Evolutionary conservation across 768 basidiomycete species (phyloP), one percentile per base, ranked within the genome.

Genomic region (Mycena vulgaris): DNA sequence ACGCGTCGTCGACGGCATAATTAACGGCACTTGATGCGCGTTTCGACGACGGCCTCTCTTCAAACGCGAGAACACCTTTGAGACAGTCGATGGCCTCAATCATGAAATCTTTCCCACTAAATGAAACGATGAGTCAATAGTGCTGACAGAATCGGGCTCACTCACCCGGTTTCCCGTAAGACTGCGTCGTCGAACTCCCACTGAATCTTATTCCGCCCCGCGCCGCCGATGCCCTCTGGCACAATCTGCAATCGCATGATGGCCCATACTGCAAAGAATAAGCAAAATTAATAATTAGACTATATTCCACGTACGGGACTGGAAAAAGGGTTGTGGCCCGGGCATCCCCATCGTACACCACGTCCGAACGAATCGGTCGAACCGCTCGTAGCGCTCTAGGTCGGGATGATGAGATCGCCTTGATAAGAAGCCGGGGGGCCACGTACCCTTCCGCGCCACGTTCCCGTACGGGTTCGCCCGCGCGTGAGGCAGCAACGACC

Each of bases 151-250:
- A 37, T 31, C 25, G 51, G 69, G 68, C 35, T 62, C 51, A 89
- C 95, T 85, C 86, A 95, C 95, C 94, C 95, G 72, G 95, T 89
- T 82, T 97, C 96, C 77, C 95, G 93, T 83, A 97, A 95, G 19
- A 97, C 94, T 23, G 95, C 95, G 83, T 97, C 96, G 79, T 97
- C 96, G 25, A 97, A 84, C 83, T 96, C 94, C 96, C 96, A 97
- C 75, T 93, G 88, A 62, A 97, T 90, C 74, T 88, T 85, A 75
- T 84, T 85, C 35, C 80, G 79, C 52, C 95, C 96, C 37, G 93
- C 93, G 62, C 96, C 95, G 52, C 96, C 95, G 45, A 95, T 85
- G 51, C 88, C 87, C 77, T 91, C 89, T 56, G 95, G 94, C 51
- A 96, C 86, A 48, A 91, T 89, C 78, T 96, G 95, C 42, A 95